Base-by-base conservation (phyloP, 2,329 filamentous ascomycete species). In the Botrytis porri region DNA sequence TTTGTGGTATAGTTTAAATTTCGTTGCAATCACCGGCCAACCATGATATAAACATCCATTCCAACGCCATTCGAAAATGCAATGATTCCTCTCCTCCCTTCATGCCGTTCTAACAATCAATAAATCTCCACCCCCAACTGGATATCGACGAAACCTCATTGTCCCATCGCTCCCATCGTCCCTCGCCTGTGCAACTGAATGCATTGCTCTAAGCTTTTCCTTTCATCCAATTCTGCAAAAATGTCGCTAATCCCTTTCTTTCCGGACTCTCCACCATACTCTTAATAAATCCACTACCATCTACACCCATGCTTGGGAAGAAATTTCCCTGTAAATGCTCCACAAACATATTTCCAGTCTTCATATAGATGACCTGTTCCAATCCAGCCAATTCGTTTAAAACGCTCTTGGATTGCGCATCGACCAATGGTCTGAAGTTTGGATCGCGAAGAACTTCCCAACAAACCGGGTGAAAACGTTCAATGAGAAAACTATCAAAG, bases 401-500 rank as follows among this genome's bases (percentile, higher is more conserved):
- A 1, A 98, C 93, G 82, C 95, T 92, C 81, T 92, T 93, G 48
- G 93, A 93, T 83, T 97, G 94, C 1, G 95, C 94, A 81, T 99
- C 96, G 71, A 84, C 83, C 75, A 90, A 90, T 1, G 93, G 89
- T 76, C 92, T 92, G 86, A 98, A 98, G 32, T 87, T 87, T 9
- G 92, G 86, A 62, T 95, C 92, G 57, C 89, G 89, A 51, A 97
- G 89, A 10, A 98, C 90, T 59, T 93, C 92, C 96, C 96, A 99
- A 81, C 93, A 95, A 12, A 97, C 87, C 0, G 93, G 88, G 73
- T 97, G 95, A 84, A 99, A 97, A 35, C 92, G 89, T 61, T 93
- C 89, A 73, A 98, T 92, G 83, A 97, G 92, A 83, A 97, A 98
- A 73, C 89, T 88, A 78, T 97, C 94, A 80, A 99, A 99, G 10